phyloP scores from a whole-genome alignment of 169 alveolate genomes.

The Theileria parva region DNA sequence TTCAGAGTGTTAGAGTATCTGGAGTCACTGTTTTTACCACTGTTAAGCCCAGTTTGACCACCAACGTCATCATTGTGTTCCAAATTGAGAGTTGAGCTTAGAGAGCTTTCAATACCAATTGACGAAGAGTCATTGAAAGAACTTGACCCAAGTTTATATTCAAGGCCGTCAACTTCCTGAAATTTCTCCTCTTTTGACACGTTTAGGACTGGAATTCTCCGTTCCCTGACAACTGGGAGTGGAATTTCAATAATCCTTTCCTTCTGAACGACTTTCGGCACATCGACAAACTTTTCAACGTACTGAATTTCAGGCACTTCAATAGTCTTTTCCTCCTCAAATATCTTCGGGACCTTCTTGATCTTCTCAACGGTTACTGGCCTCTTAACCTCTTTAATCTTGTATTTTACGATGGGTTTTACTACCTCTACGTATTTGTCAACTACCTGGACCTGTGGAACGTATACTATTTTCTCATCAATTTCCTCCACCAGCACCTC shows the following conservation, averaged over 20 bases:
- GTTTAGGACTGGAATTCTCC: slow-evolving; percentile 87
- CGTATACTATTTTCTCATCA: slow-evolving; percentile 84
- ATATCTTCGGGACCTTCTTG: slow-evolving; percentile 82
- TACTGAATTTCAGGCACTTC: slow-evolving; percentile 87
- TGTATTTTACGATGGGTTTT: slow-evolving; percentile 81
- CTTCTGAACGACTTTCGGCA: slow-evolving; percentile 84
- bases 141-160: slow-evolving; percentile 12
- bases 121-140: background rate
- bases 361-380: slow-evolving; percentile 87
- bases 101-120: background rate
- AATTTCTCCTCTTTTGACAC: slow-evolving; percentile 77
- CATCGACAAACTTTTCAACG: slow-evolving; percentile 85
- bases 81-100: background rate
- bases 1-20: too few relatives aligned
- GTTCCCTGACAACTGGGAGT: slow-evolving; percentile 82
- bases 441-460: slow-evolving; percentile 87
- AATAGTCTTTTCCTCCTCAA: slow-evolving; percentile 84
- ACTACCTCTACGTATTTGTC: slow-evolving; percentile 89
- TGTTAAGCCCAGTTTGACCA: too few relatives aligned
- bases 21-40: too few relatives aligned
- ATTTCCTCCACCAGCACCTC: slow-evolving; percentile 86
- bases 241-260: slow-evolving; percentile 88
- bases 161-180: slow-evolving; percentile 81
- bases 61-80: too few relatives aligned
- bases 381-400: slow-evolving; percentile 81